Base-by-base conservation (phyloP, 169 alveolate genomes). In the Eimeria maxima region DNA sequence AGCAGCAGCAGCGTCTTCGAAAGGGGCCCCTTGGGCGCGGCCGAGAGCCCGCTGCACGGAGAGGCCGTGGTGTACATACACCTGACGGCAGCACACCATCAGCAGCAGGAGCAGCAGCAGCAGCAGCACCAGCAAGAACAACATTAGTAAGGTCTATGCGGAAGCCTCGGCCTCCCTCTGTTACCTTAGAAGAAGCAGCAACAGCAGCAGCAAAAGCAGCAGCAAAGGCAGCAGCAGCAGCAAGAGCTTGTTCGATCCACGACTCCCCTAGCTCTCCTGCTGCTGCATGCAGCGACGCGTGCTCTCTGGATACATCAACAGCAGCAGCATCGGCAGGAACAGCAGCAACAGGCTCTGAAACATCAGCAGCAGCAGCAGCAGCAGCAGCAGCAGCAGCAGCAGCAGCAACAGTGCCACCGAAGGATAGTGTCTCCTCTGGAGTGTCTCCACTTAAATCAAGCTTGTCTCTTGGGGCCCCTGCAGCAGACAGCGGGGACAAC, bases 131-230 rank as follows among this genome's bases (percentile, higher is more conserved):
- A 47, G 14, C 88, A 76, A 11, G 44, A 33, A 47, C 88, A 76
- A 47, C 88, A 0, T 63, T n/a, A 11, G 60, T 33, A 14, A 38
- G 60, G 63, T 47, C 60, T 38, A n/a, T 76, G 88, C 14, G 60
- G 16, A 76, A 76, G 88, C 88, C 88, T 4, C 8, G 88, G 88
- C 88, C 88, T 6, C 88, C 50, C 18, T 29, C 88, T 33, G 88
- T 63, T 14, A 47, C 88, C 4, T 76, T 47, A 44, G 38, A 38
- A 38, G 88, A 65, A 76, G 88, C 88, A 33, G 53, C 81, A 71
- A 33, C 81, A 71, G 53, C 81, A 71, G 88, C 88, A 42, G 53
- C 88, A 44, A 8, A 57, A 33, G 60, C 88, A 76, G 22, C 88
- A 29, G 57, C 88, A 76, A 6, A 57, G 42, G 38, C 57, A 38